A percentile compares a stretch with the other conserved stretches of the same genome.
These are phyloP conservation scores for Phytophthora tubulina DNA, from an alignment of 352 stramenopile species.

Conservation along the genomic window DNA sequence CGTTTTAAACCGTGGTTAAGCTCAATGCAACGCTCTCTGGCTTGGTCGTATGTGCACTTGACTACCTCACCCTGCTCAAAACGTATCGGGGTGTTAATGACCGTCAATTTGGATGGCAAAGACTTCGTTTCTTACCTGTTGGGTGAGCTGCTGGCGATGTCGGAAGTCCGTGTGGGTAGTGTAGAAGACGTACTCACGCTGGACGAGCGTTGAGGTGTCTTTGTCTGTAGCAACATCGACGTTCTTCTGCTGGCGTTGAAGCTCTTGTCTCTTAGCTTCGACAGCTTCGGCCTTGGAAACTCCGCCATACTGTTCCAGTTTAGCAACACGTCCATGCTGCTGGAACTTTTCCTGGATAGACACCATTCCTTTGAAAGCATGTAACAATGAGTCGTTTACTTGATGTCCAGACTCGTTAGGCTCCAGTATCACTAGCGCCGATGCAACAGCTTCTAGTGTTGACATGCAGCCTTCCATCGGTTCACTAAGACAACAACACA, in stretches of 20 bases:
- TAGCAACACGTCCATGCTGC: slow-evolving; percentile 33
- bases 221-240: neutral
- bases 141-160: slow-evolving; percentile 60
- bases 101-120: slow-evolving; percentile 2
- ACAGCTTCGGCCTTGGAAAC: slow-evolving; percentile 56
- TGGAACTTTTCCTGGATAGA: slow-evolving; percentile 61
- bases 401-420: slow-evolving; percentile 15
- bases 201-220: slow-evolving; percentile 8
- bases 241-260: slow-evolving; percentile 7
- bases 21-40: slow-evolving; percentile 49
- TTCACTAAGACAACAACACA: slow-evolving; percentile 47
- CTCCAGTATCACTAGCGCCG: slow-evolving; percentile 59
- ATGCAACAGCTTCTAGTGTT: slow-evolving; percentile 75
- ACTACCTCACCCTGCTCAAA: slow-evolving; percentile 50
- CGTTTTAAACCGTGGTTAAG: slow-evolving; percentile 62
- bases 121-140: slow-evolving; percentile 45
- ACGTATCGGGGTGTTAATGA: neutral
- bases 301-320: slow-evolving; percentile 49
- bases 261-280: slow-evolving; percentile 30
- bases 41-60: slow-evolving; percentile 65
- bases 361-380: slow-evolving; percentile 70
- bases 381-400: slow-evolving; percentile 46
- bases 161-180: slow-evolving; percentile 65
- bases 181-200: slow-evolving; percentile 70
- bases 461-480: slow-evolving; percentile 80